phyloP scores from a whole-genome alignment of 2,329 filamentous ascomycete genomes.

The Penicillium occitanis region DNA sequence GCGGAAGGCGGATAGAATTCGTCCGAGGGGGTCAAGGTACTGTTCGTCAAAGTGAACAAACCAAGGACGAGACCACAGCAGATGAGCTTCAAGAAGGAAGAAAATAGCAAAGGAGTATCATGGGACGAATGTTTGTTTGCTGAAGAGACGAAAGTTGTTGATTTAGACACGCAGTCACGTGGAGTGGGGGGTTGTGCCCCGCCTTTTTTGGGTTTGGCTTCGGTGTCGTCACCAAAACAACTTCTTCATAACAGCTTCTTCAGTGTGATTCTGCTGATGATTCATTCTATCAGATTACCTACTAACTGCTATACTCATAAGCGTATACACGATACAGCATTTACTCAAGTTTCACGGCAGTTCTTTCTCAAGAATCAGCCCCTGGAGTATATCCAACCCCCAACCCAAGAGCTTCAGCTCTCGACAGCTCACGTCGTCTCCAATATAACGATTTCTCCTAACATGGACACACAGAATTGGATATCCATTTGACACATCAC shows the following conservation, averaged over 20 bases:
- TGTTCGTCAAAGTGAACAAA: not conserved
- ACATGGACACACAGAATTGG: not conserved
- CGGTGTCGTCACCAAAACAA: conserved; percentile 6
- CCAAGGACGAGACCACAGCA: not conserved
- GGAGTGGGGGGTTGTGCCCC: conserved; percentile 20
- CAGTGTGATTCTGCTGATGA: not conserved
- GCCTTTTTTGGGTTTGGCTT: conserved; percentile 15
- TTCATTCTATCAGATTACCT: not conserved
- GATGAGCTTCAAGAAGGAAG: not conserved
- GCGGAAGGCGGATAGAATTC: conserved; percentile 3
- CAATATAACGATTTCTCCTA: not conserved
- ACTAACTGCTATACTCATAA: not conserved
- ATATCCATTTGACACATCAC: not conserved
- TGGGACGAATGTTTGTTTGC: not conserved
- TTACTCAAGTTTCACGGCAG: no score
- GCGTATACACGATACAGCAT: rapidly evolving
- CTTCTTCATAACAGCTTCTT: not conserved
- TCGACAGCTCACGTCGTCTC: not conserved
- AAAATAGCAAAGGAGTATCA: not conserved
- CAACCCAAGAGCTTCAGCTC: not conserved
- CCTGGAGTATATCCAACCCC: not conserved
- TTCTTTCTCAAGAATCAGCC: not conserved
- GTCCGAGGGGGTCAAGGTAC: not conserved
- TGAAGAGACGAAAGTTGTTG: conserved; percentile 9
- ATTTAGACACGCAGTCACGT: conserved; percentile 14